phyloP scores from a whole-genome alignment of 257 asterid genomes.

The Petunia axillaris region DNA sequence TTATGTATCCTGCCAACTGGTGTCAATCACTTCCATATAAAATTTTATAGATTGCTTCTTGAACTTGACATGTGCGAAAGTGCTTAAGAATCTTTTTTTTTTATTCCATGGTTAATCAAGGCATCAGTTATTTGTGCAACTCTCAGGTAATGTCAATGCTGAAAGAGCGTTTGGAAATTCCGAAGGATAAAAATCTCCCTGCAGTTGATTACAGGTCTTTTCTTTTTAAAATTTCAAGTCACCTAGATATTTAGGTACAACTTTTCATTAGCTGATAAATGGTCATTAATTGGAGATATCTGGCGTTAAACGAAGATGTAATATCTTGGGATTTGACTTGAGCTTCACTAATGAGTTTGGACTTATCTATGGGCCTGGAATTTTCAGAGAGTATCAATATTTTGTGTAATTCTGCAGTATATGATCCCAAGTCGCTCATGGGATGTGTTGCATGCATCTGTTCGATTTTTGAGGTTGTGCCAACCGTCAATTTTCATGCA shows the following conservation, averaged over 20 bases:
- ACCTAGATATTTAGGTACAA: conserved; percentile 8
- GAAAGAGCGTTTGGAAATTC: conserved; percentile 80
- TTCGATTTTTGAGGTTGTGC: neutral
- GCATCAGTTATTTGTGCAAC: conserved; percentile 13
- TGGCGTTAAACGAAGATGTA: neutral
- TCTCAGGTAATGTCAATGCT: conserved; percentile 77
- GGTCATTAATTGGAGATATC: neutral
- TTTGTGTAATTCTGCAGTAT: neutral
- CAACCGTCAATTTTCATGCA: conserved; percentile 4
- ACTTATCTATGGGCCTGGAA: conserved; percentile 10
- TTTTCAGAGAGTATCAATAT: neutral
- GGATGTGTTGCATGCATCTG: neutral
- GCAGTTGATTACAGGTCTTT: conserved; percentile 79
- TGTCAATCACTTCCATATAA: neutral
- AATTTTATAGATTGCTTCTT: neutral
- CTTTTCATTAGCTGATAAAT: conserved; percentile 1
- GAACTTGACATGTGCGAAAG: conserved; percentile 19
- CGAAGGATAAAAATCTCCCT: conserved; percentile 67
- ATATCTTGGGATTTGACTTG: conserved; percentile 17
- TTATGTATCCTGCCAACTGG: conserved; percentile 11
- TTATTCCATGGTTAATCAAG: neutral
- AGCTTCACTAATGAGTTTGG: neutral
- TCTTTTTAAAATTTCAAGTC: conserved; percentile 1
- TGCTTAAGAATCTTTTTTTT: neutral
- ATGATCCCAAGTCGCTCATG: neutral